Base-by-base conservation (phyloP, 2,329 filamentous ascomycete species). In the Aureobasidium namibiae region DNA sequence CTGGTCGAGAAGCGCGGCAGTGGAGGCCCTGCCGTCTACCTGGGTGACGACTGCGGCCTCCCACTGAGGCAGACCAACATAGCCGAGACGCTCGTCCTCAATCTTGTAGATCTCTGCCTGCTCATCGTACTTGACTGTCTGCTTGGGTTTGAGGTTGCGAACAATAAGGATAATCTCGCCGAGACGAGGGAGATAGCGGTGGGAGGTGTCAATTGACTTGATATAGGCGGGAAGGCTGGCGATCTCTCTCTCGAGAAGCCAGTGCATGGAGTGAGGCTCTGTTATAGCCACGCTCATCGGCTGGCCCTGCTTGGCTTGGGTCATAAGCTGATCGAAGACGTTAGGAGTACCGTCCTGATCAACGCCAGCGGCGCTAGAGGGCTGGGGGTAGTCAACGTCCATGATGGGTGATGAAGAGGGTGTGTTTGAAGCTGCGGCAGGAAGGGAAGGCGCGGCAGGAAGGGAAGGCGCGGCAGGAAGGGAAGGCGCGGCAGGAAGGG, bases 91-190 rank as follows among this genome's bases (percentile, higher is more conserved):
- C 1, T 63, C 59, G 10, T 73, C 70, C 49, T 73, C 75, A 1
- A 62, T 45, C 8, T 65, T 62, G 24, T 67, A 70, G 5, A 67
- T 63, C 0, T 61, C 61, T 1, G 66, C 65, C 1, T 39, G 42
- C 0, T 65, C 46, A 31, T 74, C 65, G 45, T 67, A 72, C 0
- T 61, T 61, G 4, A 77, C 63, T 5, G 67, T 62, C 10, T 73
- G 65, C 1, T 64, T 63, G 2, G 61, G 33, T 0, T 62, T 61
- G 1, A 77, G 44, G 3, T 69, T 65, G 11, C 76, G 70, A 1
- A 74, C 68, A 45, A 80, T 84, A 0, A 86, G 71, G 0, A 85
- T 81, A 3, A 84, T 67, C 61, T 86, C 83, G 1, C 82, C 82
- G 0, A 72, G 63, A 2, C 83, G 76, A 2, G 83, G 82, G 1